Base-by-base conservation (phyloP, 2,329 filamentous ascomycete species). In the Pleomassaria siparia region DNA sequence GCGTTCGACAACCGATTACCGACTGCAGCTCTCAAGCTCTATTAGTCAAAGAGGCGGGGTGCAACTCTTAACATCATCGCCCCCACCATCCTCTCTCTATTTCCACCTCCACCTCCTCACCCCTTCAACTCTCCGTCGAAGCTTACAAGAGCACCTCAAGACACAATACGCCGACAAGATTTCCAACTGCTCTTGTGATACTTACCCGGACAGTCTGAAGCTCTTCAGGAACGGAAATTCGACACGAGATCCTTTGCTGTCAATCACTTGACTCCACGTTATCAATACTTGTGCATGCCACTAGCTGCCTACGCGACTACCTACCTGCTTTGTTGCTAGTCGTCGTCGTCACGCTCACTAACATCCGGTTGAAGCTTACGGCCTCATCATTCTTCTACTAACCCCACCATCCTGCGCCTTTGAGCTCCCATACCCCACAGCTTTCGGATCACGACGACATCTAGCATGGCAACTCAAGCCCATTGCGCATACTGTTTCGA, bases 401-500 rank as follows among this genome's bases (percentile, higher is more conserved):
- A 5, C 29, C 13, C 15, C 15, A n/a, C 5, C n/a, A 32, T 8
- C 15, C 29, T 32, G n/a, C 15, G 5, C 9, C 29, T 32, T 5
- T n/a, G 15, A 15, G 29, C 29, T 11, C n/a, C 12, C 7, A 26
- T 7, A 26, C 25, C 25, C 25, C 25, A 7, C 7, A 7, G 7
- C 12, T 26, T 12, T 7, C 29, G 9, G 13, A n/a, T 32, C 5
- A 5, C 29, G n/a, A 5, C 29, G n/a, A 10, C n/a, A n/a, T n/a
- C 29, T 48, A 55, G 36, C 44, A 97, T 97, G 92, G 92, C 94
- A 40, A 87, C 87, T 47, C 74, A 82, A 61, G 86, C 86, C 50
- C 92, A 97, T 73, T 96, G 91, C 72, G 84, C 92, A 64, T 91
- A 86, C 73, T 96, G 91, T 77, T 97, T 99, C 78, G 94, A 99